Percentiles rank a stretch among this genome's conserved stretches.
phyloP scores from a whole-genome alignment of 306 rosid species.

The Adenanthera pavonina region DNA sequence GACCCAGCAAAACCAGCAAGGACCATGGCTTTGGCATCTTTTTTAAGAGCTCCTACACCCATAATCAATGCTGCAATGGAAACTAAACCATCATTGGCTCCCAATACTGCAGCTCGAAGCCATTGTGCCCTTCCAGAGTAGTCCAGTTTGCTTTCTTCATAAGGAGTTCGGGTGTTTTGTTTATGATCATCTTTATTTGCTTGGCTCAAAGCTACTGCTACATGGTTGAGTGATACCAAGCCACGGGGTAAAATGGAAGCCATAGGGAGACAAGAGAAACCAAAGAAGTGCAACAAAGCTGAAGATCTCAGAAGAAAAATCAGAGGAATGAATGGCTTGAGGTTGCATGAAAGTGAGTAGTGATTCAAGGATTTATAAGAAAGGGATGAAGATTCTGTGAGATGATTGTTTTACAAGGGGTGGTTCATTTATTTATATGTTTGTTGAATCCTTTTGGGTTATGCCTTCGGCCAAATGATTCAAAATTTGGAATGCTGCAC shows the following conservation, averaged over 20 bases:
- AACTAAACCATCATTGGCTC: constrained; percentile 44
- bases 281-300: neutral
- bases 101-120: constrained; percentile 49
- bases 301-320: neutral
- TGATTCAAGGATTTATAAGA: neutral
- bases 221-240: constrained; percentile 14
- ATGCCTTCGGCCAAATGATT: neutral
- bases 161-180: neutral
- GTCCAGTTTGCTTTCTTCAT: constrained; percentile 14
- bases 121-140: constrained; percentile 42
- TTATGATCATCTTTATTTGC: neutral
- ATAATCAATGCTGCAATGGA: constrained; percentile 41
- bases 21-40: constrained; percentile 34
- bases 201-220: neutral
- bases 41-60: constrained; percentile 44
- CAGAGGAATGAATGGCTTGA: neutral
- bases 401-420: neutral
- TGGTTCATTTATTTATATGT: neutral
- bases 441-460: neutral
- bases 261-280: neutral
- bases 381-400: neutral
- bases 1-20: constrained; percentile 45
- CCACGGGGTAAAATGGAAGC: neutral
- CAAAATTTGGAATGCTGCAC: neutral
- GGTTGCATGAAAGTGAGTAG: neutral